phyloP scores from a whole-genome alignment of 306 rosid genomes.

The Prosopis cineraria region DNA sequence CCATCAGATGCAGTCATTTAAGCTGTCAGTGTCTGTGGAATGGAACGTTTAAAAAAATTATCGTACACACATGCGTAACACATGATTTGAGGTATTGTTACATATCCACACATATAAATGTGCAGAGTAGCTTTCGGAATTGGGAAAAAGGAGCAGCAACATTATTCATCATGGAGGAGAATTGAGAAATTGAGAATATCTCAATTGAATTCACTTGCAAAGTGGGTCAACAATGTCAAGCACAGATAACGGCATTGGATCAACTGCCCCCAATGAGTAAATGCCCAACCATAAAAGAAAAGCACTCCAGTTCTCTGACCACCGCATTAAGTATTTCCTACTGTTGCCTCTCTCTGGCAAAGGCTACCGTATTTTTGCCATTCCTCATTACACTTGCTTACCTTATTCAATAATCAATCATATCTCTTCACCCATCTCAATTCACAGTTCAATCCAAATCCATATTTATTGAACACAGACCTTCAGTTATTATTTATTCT shows the following conservation, averaged over 20 bases:
- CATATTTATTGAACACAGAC: no score
- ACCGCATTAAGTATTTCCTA: neutral
- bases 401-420: neutral
- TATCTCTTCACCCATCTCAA: neutral
- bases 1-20: no score
- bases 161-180: no score
- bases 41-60: no score
- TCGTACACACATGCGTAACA: no score
- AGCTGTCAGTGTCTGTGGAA: no score
- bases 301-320: neutral
- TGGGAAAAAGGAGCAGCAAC: neutral
- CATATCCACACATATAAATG: no score
- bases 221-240: neutral
- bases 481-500: neutral
- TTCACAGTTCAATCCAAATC: neutral
- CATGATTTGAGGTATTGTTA: no score
- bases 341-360: neutral
- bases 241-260: no score
- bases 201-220: neutral
- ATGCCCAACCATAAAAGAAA: neutral
- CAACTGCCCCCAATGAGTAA: no score
- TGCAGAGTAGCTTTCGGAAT: neutral
- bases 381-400: neutral
- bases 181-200: neutral
- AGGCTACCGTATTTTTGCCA: neutral